Evolutionary conservation across 2,329 filamentous ascomycete species (phyloP), one percentile per base, ranked within the genome.

Genomic region (Hansfordia pulvinata): DNA sequence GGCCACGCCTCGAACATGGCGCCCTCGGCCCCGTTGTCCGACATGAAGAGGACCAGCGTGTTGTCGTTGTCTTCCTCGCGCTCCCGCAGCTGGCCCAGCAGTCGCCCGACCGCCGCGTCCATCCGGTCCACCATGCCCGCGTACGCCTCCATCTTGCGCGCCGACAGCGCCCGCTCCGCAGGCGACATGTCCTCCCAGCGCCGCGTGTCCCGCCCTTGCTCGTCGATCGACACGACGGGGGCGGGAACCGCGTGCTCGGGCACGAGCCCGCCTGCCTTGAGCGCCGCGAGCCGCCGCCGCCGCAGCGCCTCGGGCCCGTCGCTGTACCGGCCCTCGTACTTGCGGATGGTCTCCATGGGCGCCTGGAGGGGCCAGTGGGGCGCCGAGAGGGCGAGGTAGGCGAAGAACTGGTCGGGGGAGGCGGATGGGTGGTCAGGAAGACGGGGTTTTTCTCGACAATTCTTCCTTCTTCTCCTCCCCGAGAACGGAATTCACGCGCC

Each of bases 81-180:
- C n/a, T n/a, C n/a, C n/a, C n/a, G n/a, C n/a, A n/a, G n/a, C n/a
- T n/a, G n/a, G n/a, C n/a, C n/a, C n/a, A n/a, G n/a, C n/a, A n/a
- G n/a, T n/a, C n/a, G n/a, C n/a, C 64, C 65, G 10, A 70, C 56
- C 26, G 64, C 61, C 20, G 46, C 40, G 30, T 70, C 65, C 29
- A 69, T 68, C 26, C 55, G 54, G 30, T 70, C 64, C 8, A 70
- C 64, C 64, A 72, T 70, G 1, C 53, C 67, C 0, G 66, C 64
- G 29, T 62, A 71, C 8, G 63, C 56, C 34, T 70, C 48, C 49
- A 53, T 52, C 18, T 41, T 39, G 10, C 46, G 33, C 5, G 41
- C 37, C 11, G 21, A 35, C 19, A 28, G 20, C 13, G 20, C 32
- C 17, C 24, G 29, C 20, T 38, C 35, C 20, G 12, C 20, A 8